phyloP scores from a whole-genome alignment of 768 basidiomycete species.

The Tylopilus subfusipes region DNA sequence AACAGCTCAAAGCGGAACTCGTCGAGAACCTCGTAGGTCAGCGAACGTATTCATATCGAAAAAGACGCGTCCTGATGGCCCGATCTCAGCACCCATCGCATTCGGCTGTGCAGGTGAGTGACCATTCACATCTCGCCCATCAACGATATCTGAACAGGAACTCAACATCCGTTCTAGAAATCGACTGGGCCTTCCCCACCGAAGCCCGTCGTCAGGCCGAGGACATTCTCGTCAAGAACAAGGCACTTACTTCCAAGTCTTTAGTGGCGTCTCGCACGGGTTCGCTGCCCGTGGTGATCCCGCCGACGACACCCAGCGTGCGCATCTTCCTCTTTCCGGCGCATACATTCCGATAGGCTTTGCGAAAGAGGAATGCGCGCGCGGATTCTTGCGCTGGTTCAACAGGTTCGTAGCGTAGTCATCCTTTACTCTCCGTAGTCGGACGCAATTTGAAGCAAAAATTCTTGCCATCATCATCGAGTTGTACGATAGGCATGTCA shows the following conservation, averaged over 20 bases:
- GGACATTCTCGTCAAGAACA: constrained; percentile 49
- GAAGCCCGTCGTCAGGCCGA: constrained; percentile 54
- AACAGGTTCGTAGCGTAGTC: constrained; percentile 36
- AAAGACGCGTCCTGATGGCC: background rate
- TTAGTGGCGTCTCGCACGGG: constrained; percentile 43
- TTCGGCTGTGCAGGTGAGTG: constrained; percentile 51
- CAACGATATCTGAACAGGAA: background rate
- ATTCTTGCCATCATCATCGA: background rate
- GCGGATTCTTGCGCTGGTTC: constrained; percentile 50
- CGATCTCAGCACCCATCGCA: constrained; percentile 46
- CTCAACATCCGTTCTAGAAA: constrained; percentile 35
- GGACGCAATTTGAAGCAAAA: background rate
- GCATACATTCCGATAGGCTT: constrained; percentile 38
- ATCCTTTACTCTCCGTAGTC: background rate
- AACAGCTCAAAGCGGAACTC: constrained; percentile 42
- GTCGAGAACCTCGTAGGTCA: constrained; percentile 47
- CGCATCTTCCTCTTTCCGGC: background rate
- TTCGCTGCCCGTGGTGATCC: constrained; percentile 34
- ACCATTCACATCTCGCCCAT: background rate
- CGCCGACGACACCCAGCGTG: constrained; percentile 23
- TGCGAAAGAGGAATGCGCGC: constrained; percentile 58
- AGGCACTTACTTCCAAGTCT: constrained; percentile 53
- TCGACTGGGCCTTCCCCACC: constrained; percentile 50
- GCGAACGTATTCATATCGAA: constrained; percentile 10
- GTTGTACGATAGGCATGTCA: constrained; percentile 11